Evolutionary conservation across 768 basidiomycete genomes (phyloP).

Genomic region (Xerocomellus chrysenteron): DNA sequence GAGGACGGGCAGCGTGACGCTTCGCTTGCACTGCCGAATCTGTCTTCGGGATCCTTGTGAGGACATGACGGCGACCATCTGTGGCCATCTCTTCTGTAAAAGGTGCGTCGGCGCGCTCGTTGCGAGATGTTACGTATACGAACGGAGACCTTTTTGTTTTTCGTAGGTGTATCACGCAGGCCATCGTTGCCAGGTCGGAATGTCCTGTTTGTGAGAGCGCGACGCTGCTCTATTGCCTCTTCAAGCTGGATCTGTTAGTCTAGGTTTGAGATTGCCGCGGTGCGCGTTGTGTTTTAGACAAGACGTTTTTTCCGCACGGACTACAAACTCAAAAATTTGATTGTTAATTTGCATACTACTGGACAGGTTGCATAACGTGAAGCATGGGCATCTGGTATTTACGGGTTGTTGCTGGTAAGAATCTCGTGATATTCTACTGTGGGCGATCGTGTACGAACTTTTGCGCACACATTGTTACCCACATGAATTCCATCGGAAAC

Average conservation of each 20-base stretch:
- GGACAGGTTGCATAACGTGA: not conserved
- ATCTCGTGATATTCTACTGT: not conserved
- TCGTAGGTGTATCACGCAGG: constrained; percentile 52
- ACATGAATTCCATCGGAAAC: not conserved
- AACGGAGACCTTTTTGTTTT: not conserved
- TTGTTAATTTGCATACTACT: not conserved
- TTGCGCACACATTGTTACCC: too few relatives aligned
- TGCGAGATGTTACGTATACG: too few relatives aligned
- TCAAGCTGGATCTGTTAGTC: constrained; percentile 45
- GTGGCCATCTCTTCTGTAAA: constrained; percentile 64
- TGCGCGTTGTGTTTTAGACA: not conserved
- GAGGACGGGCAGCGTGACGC: not conserved
- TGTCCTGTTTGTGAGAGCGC: constrained; percentile 55
- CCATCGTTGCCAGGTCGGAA: constrained; percentile 42
- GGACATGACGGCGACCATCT: constrained; percentile 57
- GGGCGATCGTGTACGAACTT: not conserved
- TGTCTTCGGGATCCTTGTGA: constrained; percentile 50
- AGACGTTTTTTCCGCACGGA: not conserved
- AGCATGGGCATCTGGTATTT: not conserved
- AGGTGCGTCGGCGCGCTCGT: constrained; percentile 33
- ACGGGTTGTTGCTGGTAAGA: not conserved
- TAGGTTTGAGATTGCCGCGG: not conserved
- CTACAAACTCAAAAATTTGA: not conserved
- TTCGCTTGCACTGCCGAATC: constrained; percentile 47
- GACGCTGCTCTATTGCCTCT: constrained; percentile 54